Evolutionary conservation across 495 filamentous ascomycete species (phyloP), one percentile per base, ranked within the genome.

Genomic region (Oidiodendron maius): DNA sequence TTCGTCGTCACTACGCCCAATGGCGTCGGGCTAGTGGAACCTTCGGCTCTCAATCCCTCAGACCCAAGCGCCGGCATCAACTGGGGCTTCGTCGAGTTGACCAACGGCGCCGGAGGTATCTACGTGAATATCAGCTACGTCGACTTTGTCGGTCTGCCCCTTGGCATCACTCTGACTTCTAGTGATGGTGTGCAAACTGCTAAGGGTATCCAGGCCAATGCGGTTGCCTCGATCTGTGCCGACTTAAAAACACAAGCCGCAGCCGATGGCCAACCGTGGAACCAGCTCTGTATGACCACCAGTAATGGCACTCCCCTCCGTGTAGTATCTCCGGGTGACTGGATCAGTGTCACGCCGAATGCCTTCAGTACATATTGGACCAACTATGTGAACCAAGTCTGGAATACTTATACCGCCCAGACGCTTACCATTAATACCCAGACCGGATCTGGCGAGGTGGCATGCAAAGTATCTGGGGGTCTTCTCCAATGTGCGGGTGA

Each of bases 51-150:
- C 15, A 73, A 73, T 59, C 65, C 67, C 8, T 50, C 44, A 3
- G 71, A 74, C 38, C 69, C 71, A 20, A 69, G 58, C 6, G 57
- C 66, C 3, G 64, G 35, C 4, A 44, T 70, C 24, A 68, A 66
- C 54, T 74, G 68, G 70, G 70, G 71, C 32, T 74, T 72, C 37
- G 64, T 71, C 46, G 71, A 74, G 48, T 60, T 74, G 13, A 67
- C 66, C 12, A 64, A n/a, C n/a, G n/a, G n/a, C n/a, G 67, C 49
- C 16, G 64, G 61, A 3, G n/a, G n/a, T n/a, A 59, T 73, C 16
- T 74, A 56, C 21, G 67, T 66, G 53, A 71, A 74, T 55, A 66
- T 74, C 44, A 66, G 59, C 38, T 72, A 67, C 46, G 70, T 74
- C 16, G 71, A 74, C 50, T 74, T 74, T 46, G 69, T 72, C 49